phyloP scores from a whole-genome alignment of 2,329 filamentous ascomycete species.

The Endocalyx cinctus region DNA sequence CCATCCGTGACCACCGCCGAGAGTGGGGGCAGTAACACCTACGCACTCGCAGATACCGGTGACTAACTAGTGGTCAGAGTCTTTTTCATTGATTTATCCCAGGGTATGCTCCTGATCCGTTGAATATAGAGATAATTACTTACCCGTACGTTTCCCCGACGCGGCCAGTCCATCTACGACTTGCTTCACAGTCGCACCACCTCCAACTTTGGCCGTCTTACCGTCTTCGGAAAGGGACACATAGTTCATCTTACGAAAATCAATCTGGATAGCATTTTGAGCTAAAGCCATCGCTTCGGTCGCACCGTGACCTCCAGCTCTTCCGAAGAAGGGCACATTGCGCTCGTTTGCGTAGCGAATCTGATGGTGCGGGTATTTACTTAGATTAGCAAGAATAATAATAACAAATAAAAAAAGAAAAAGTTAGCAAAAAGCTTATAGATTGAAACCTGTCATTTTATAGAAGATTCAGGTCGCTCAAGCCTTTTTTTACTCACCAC shows the following conservation, averaged over 20 bases:
- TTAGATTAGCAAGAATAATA: background rate
- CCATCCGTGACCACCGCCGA: constrained; percentile 39
- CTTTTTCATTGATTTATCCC: background rate
- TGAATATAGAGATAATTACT: constrained; percentile 1
- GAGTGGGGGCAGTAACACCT: constrained; percentile 37
- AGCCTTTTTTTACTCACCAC: constrained; percentile 12
- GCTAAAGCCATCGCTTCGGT: constrained; percentile 14
- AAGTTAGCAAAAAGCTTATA: too few relatives aligned
- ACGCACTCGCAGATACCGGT: constrained; percentile 51
- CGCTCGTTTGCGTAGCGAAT: constrained; percentile 13
- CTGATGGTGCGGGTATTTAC: constrained; percentile 7
- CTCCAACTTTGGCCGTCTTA: constrained; percentile 24
- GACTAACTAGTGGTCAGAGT: constrained; percentile 23
- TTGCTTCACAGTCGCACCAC: constrained; percentile 23
- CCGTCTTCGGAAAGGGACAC: constrained; percentile 24
- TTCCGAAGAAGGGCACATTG: constrained; percentile 17
- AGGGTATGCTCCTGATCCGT: too few relatives aligned
- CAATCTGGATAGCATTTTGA: constrained; percentile 17
- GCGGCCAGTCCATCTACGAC: constrained; percentile 21
- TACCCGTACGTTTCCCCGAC: constrained; percentile 23
- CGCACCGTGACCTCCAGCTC: constrained; percentile 20
- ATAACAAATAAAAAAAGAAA: background rate
- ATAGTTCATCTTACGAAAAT: constrained; percentile 20
- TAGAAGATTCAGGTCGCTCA: too few relatives aligned
- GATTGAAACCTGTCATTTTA: too few relatives aligned